phyloP scores from a whole-genome alignment of 2,329 filamentous ascomycete genomes.

The Myriangium duriaei region DNA sequence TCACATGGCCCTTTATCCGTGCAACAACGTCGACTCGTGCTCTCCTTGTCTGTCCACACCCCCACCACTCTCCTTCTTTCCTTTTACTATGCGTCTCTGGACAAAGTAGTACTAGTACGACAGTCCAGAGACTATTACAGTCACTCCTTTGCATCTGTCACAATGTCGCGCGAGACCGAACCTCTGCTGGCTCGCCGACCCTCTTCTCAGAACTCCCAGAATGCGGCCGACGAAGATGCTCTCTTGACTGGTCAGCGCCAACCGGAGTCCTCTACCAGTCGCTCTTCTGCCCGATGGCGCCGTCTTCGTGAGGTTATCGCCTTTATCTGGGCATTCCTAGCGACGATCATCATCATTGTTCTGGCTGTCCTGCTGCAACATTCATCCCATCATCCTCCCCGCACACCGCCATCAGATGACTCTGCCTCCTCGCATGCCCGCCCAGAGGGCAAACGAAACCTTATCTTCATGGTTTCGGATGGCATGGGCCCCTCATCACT shows the following conservation, averaged over 20 bases:
- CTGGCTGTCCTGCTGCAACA: slow-evolving; percentile 72
- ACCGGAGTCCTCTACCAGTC: slow-evolving; percentile 16
- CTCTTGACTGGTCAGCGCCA: slow-evolving; percentile 44
- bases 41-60: too few species aligned
- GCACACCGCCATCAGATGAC: neutral
- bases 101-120: too few species aligned
- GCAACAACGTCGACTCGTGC: too few species aligned
- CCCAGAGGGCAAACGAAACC: slow-evolving; percentile 61
- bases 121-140: too few species aligned
- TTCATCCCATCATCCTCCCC: slow-evolving; percentile 27
- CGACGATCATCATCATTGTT: slow-evolving; percentile 66
- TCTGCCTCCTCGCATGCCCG: slow-evolving; percentile 12
- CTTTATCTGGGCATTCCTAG: slow-evolving; percentile 71
- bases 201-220: slow-evolving; percentile 44
- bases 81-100: too few species aligned
- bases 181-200: slow-evolving; percentile 43
- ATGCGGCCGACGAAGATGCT: slow-evolving; percentile 40
- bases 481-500: slow-evolving; percentile 95
- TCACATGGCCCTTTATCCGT: slow-evolving; percentile 6
- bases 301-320: slow-evolving; percentile 63
- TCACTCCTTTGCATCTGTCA: slow-evolving; percentile 11
- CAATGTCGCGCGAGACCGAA: slow-evolving; percentile 33
- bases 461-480: slow-evolving; percentile 98
- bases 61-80: neutral
- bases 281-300: slow-evolving; percentile 33